A percentile compares a stretch with the other conserved stretches of the same genome.
Evolutionary conservation across 306 rosid species (phyloP).

Genomic region (Lathyrus oleraceus): DNA sequence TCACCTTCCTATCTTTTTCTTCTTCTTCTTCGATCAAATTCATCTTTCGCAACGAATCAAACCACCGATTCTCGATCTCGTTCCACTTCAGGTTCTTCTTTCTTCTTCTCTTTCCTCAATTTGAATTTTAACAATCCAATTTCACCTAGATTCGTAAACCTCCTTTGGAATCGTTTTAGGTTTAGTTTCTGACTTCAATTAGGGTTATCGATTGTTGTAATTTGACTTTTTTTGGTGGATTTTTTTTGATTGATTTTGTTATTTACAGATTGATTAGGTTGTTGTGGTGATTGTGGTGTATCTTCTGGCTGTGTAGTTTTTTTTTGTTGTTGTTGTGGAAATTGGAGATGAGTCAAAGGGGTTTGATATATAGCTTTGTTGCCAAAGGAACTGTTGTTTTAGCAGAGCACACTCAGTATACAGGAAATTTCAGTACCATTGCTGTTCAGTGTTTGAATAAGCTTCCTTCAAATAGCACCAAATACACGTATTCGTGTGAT

Average conservation of each 20-base stretch:
- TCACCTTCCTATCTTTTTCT: not conserved
- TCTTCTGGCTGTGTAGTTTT: conserved; percentile 24
- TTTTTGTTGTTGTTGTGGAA: conserved; percentile 33
- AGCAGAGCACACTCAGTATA: conserved; percentile 87
- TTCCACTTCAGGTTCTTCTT: conserved; percentile 24
- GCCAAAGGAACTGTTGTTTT: conserved; percentile 87
- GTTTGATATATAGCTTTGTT: conserved; percentile 93
- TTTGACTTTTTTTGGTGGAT: not conserved
- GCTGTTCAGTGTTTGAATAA: conserved; percentile 97
- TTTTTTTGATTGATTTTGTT: conserved; percentile 17
- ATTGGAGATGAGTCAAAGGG: conserved; percentile 84
- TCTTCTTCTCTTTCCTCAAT: not conserved
- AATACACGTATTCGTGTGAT: conserved; percentile 91
- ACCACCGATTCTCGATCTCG: not conserved
- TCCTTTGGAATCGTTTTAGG: conserved; percentile 11
- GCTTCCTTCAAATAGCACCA: conserved; percentile 85
- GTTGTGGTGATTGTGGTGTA: conserved; percentile 14
- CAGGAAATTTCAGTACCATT: conserved; percentile 93
- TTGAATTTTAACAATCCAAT: not conserved
- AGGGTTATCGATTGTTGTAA: not conserved
- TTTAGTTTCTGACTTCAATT: conserved; percentile 26
- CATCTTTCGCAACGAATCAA: conserved; percentile 21
- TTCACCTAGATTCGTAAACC: conserved; percentile 18
- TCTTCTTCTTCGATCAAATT: conserved; percentile 2
- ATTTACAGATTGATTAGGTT: conserved; percentile 25